phyloP scores from a whole-genome alignment of 495 filamentous ascomycete species.

The Neurospora africana region DNA sequence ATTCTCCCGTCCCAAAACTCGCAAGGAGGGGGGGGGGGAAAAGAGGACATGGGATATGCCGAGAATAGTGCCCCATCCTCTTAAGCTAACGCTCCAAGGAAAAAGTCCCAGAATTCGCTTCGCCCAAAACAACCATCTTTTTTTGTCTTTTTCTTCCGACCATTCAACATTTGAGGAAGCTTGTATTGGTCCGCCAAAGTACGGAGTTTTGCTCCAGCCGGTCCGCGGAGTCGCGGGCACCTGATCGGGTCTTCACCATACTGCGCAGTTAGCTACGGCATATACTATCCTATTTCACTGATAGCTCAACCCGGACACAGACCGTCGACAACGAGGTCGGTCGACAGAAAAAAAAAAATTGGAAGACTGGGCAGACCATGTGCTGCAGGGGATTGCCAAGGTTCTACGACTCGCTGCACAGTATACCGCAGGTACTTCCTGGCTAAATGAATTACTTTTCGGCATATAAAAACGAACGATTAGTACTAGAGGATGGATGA shows the following conservation, averaged over 20 bases:
- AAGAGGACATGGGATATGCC: background rate
- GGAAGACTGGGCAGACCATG: background rate
- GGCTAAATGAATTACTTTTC: background rate
- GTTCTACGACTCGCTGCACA: background rate
- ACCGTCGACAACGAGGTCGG: background rate
- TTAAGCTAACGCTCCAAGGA: background rate
- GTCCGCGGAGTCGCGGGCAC: background rate
- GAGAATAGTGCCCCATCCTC: background rate
- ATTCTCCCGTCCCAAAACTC: background rate
- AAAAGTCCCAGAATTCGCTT: background rate
- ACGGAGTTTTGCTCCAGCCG: background rate
- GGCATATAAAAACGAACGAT: background rate
- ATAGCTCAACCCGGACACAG: background rate
- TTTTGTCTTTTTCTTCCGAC: background rate
- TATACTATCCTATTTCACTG: background rate
- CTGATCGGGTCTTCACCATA: background rate
- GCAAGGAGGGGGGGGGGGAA: no score
- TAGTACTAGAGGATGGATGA: background rate
- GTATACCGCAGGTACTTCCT: background rate
- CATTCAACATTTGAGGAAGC: background rate
- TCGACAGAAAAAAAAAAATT: background rate
- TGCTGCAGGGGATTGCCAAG: background rate
- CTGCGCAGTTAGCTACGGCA: background rate
- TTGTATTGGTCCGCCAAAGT: background rate
- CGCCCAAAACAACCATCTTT: background rate